A percentile compares a stretch with the other conserved stretches of the same genome.
phyloP scores from a whole-genome alignment of 768 basidiomycete species.

The Amylocystis lapponica region DNA sequence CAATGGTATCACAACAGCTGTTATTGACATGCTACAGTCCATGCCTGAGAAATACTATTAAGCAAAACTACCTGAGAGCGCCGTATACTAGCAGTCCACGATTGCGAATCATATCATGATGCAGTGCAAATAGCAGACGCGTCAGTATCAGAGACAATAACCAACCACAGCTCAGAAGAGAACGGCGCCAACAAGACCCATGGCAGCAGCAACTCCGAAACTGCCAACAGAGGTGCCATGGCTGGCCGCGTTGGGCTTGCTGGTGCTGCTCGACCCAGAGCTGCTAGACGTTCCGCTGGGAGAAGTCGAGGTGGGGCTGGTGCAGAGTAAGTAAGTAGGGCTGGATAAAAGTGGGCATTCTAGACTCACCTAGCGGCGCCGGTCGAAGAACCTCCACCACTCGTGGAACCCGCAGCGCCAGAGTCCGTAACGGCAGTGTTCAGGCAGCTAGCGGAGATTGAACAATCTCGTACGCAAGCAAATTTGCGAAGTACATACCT shows the following conservation, averaged over 20 bases:
- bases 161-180: conserved; percentile 34
- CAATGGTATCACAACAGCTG: no score
- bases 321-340: background rate
- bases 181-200: conserved; percentile 47
- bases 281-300: conserved; percentile 11
- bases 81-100: no score
- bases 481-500: conserved; percentile 6
- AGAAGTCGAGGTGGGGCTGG: conserved; percentile 6
- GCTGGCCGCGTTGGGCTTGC: no score
- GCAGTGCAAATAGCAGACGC: no score
- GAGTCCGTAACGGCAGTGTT: conserved; percentile 1
- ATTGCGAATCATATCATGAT: no score
- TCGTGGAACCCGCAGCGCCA: no score
- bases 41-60: no score
- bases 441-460: background rate
- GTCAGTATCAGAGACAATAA: no score
- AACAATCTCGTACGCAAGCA: background rate
- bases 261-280: no score
- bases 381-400: background rate
- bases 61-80: no score
- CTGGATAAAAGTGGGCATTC: background rate
- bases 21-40: no score
- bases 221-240: conserved; percentile 25
- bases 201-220: conserved; percentile 41
- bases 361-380: no score